A percentile compares a stretch with the other conserved stretches of the same genome.
Conservation (phyloP, 768 basidiomycete species). For the Boletus edulis region DNA sequence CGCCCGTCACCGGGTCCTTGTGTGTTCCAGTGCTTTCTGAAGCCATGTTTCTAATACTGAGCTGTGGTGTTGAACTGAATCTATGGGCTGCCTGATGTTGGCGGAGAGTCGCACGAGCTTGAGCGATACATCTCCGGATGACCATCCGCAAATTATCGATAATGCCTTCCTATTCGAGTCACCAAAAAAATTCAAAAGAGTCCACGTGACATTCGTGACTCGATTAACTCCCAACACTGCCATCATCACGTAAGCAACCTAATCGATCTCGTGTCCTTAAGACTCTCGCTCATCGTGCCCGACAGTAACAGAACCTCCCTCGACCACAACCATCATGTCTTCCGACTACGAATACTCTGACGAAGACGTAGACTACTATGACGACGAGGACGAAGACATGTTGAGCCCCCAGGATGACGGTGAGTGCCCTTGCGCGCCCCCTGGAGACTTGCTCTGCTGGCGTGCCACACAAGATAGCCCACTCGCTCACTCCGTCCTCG, state of each 20-base stretch:
- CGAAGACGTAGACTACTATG: conserved; percentile 62
- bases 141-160: conserved; percentile 28
- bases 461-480: conserved; percentile 16
- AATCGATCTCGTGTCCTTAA: conserved; percentile 23
- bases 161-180: conserved; percentile 28
- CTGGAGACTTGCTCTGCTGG: conserved; percentile 13
- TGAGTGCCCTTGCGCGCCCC: conserved; percentile 24
- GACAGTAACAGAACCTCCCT: conserved; percentile 14
- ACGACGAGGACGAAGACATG: conserved; percentile 72
- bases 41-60: conserved; percentile 34
- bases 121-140: conserved; percentile 21
- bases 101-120: conserved; percentile 9
- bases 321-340: conserved; percentile 37
- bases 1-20: conserved; percentile 88
- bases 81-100: conserved; percentile 1
- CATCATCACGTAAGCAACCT: conserved; percentile 25
- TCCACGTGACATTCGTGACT: conserved; percentile 1
- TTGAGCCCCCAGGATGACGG: conserved; percentile 58
- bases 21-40: conserved; percentile 37
- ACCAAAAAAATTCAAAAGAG: conserved; percentile 6
- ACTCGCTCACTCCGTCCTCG: conserved; percentile 21
- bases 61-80: conserved; percentile 4
- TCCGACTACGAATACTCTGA: conserved; percentile 75
- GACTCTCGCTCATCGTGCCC: conserved; percentile 16
- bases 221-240: conserved; percentile 8